Evolutionary conservation across 305 asterid species (phyloP).

Genomic region (Fraxinus platypoda): DNA sequence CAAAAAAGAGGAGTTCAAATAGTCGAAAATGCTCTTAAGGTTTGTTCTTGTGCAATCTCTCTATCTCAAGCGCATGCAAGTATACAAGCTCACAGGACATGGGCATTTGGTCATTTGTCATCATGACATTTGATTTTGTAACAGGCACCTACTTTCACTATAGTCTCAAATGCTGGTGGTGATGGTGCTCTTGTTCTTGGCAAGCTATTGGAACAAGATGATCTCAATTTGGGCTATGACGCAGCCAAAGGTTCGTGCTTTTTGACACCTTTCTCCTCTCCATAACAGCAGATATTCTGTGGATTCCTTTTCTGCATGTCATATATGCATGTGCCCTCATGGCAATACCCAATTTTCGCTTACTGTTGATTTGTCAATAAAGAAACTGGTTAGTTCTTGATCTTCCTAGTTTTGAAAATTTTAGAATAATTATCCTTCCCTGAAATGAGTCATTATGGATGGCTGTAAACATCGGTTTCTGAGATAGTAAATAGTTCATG

Average conservation of each 20-base stretch:
- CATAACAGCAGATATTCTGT: background rate
- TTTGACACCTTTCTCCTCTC: constrained; percentile 2
- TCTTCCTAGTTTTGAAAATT: background rate
- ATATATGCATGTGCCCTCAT: background rate
- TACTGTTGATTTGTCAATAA: background rate
- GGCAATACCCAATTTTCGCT: background rate
- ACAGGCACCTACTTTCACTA: constrained; percentile 76
- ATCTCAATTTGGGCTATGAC: constrained; percentile 69
- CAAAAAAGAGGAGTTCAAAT: constrained; percentile 78
- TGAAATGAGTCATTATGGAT: background rate
- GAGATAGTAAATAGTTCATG: background rate
- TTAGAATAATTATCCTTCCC: background rate
- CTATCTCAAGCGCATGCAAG: background rate
- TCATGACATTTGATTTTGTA: constrained; percentile 23
- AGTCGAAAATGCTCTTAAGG: constrained; percentile 82
- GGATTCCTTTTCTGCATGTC: background rate
- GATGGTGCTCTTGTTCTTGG: constrained; percentile 66
- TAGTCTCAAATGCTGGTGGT: constrained; percentile 81
- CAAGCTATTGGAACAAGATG: constrained; percentile 77
- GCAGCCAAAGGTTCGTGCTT: constrained; percentile 73
- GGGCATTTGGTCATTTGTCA: constrained; percentile 12
- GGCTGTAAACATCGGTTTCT: background rate
- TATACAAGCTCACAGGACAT: background rate
- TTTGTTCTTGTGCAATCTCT: constrained; percentile 25
- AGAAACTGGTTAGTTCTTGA: background rate